Evolutionary conservation across 805 yeast genomes (phyloP).

Genomic region (Starmera dryadoides): DNA sequence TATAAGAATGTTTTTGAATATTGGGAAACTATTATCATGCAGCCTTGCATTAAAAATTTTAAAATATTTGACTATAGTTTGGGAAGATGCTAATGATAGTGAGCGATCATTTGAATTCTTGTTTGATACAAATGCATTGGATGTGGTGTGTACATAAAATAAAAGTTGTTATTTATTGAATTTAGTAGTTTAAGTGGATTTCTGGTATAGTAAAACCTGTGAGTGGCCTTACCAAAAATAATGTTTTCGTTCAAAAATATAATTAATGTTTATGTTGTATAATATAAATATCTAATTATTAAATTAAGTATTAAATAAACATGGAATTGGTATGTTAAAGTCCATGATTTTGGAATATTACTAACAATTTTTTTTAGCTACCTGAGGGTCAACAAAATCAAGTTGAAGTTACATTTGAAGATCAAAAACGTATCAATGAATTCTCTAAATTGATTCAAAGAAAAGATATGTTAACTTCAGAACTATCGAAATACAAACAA

Average conservation of each 20-base stretch:
- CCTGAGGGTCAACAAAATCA: constrained; percentile 36
- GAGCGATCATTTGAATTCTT: constrained; percentile 12
- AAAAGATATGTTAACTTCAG: constrained; percentile 49
- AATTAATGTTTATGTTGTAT: too few relatives aligned
- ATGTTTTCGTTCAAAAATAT: too few relatives aligned
- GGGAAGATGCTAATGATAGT: constrained; percentile 12
- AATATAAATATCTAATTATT: too few relatives aligned
- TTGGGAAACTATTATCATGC: constrained; percentile 12
- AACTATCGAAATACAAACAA: constrained; percentile 40
- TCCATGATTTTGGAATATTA: background rate
- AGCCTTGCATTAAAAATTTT: constrained; percentile 14
- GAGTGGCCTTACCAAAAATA: too few relatives aligned
- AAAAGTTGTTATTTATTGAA: too few relatives aligned
- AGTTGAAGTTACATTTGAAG: constrained; percentile 38
- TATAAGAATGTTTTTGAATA: constrained; percentile 4
- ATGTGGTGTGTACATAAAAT: constrained; percentile 13
- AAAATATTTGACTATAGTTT: constrained; percentile 16
- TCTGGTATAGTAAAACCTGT: too few relatives aligned
- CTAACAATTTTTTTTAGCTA: constrained; percentile 11
- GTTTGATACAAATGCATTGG: constrained; percentile 19
- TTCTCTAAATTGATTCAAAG: constrained; percentile 77
- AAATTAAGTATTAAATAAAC: background rate
- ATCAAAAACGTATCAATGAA: constrained; percentile 83
- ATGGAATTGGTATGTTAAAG: constrained; percentile 10
- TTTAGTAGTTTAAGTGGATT: too few relatives aligned